A percentile compares a stretch with the other conserved stretches of the same genome.
These are phyloP conservation scores for Pezicula rhizophila DNA, from an alignment of 2,329 filamentous ascomycete species.

Conservation along the genomic window DNA sequence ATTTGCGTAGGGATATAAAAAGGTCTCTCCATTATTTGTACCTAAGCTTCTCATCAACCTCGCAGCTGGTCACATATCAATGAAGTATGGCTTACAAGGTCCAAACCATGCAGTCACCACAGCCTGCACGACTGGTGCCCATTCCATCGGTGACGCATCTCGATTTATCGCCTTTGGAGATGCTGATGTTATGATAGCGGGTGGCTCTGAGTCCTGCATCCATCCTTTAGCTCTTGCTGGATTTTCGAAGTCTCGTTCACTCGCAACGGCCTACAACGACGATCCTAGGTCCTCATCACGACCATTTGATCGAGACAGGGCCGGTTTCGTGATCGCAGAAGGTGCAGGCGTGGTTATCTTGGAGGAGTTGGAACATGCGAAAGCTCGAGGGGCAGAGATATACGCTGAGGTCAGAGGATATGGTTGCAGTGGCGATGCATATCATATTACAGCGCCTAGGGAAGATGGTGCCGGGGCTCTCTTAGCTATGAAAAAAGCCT, in stretches of 20 bases:
- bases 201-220: conserved; percentile 90
- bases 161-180: conserved; percentile 88
- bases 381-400: conserved; percentile 68
- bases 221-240: conserved; percentile 90
- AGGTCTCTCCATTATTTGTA: conserved; percentile 89
- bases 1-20: conserved; percentile 69
- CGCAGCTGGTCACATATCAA: conserved; percentile 89
- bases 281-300: conserved; percentile 66
- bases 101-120: conserved; percentile 92
- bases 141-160: conserved; percentile 91
- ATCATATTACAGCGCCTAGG: conserved; percentile 88
- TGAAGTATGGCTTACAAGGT: conserved; percentile 82
- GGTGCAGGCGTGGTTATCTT: conserved; percentile 83
- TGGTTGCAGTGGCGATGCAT: conserved; percentile 81
- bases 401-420: conserved; percentile 90
- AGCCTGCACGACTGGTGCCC: conserved; percentile 91
- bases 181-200: conserved; percentile 93
- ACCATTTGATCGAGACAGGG: conserved; percentile 75
- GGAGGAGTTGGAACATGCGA: conserved; percentile 87
- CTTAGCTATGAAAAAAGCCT: conserved; percentile 76
- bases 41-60: conserved; percentile 91
- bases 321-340: conserved; percentile 89
- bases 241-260: conserved; percentile 79
- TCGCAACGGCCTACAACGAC: conserved; percentile 77
- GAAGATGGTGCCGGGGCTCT: conserved; percentile 77